phyloP scores from a whole-genome alignment of 164 flowering plant species.

The Vitis rotundifolia region DNA sequence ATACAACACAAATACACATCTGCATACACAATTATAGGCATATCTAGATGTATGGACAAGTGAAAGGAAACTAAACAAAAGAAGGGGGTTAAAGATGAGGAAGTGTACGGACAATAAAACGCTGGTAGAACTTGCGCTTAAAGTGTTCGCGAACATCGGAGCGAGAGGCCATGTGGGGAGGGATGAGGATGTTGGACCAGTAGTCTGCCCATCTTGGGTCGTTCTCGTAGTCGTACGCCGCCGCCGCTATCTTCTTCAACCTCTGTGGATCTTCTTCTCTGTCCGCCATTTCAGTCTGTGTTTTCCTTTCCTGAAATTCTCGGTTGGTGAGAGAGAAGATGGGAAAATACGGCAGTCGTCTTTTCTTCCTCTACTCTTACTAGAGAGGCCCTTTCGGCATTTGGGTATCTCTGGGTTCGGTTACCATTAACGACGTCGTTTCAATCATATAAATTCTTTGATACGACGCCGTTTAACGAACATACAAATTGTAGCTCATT shows the following conservation, averaged over 20 bases:
- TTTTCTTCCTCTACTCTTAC: too few species aligned
- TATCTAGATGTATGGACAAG: background rate
- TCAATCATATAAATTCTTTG: too few species aligned
- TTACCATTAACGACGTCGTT: too few species aligned
- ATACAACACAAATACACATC: too few species aligned
- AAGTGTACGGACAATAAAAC: slow-evolving; percentile 59
- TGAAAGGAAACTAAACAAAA: background rate
- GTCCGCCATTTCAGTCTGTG: slow-evolving; percentile 36
- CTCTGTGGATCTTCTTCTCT: slow-evolving; percentile 72
- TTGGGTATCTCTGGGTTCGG: too few species aligned
- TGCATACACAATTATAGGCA: background rate
- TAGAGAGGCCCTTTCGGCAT: too few species aligned
- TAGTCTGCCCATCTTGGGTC: slow-evolving; percentile 93
- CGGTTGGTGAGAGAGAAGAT: too few species aligned
- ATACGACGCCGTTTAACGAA: too few species aligned
- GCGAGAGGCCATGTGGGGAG: slow-evolving; percentile 89
- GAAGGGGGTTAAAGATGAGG: background rate
- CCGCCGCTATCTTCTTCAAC: slow-evolving; percentile 81
- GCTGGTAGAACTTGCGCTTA: slow-evolving; percentile 98
- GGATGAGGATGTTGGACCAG: slow-evolving; percentile 96
- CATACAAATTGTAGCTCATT: too few species aligned
- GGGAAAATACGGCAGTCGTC: too few species aligned
- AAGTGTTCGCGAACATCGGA: slow-evolving; percentile 78
- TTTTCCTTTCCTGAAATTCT: background rate
- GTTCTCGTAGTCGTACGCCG: slow-evolving; percentile 86